Evolutionary conservation across 2,329 filamentous ascomycete genomes (phyloP).

Genomic region (Fusarium beomiforme): DNA sequence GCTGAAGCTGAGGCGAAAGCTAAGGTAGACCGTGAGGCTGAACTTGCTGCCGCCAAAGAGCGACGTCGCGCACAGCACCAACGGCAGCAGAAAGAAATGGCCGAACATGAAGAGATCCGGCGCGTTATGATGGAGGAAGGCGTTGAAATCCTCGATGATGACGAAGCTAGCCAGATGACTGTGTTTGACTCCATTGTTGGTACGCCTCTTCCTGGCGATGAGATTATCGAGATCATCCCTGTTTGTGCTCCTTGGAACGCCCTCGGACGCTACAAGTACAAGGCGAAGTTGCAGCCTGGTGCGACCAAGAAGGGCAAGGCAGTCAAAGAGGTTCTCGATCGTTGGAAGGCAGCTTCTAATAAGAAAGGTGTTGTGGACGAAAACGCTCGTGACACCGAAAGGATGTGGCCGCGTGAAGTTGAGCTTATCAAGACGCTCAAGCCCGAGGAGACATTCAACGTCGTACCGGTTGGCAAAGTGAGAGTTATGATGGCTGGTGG

Average conservation of each 20-base stretch:
- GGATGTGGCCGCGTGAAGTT: slow-evolving; percentile 86
- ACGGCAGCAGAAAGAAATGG: slow-evolving; percentile 77
- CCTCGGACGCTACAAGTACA: slow-evolving; percentile 83
- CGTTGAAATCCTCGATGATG: slow-evolving; percentile 68
- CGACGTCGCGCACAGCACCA: slow-evolving; percentile 84
- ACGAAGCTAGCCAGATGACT: slow-evolving; percentile 63
- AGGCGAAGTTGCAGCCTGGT: slow-evolving; percentile 93
- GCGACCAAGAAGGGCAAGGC: slow-evolving; percentile 93
- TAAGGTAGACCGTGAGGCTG: slow-evolving; percentile 73
- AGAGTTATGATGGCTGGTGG: slow-evolving; percentile 75
- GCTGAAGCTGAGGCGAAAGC: slow-evolving; percentile 74
- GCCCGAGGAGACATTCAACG: slow-evolving; percentile 82
- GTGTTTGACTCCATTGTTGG: slow-evolving; percentile 79
- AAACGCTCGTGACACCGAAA: slow-evolving; percentile 70
- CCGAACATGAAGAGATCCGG: slow-evolving; percentile 78
- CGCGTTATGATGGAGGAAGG: slow-evolving; percentile 68
- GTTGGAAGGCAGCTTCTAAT: slow-evolving; percentile 75
- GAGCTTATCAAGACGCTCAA: slow-evolving; percentile 85
- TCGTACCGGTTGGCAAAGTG: slow-evolving; percentile 82
- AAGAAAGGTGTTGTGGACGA: slow-evolving; percentile 71
- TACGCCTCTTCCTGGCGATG: slow-evolving; percentile 81
- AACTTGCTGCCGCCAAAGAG: slow-evolving; percentile 75
- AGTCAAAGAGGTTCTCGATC: slow-evolving; percentile 86
- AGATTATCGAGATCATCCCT: slow-evolving; percentile 75
- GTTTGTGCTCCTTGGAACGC: slow-evolving; percentile 74